Base-by-base conservation (phyloP, 495 filamentous ascomycete genomes). In the Hamigera avellanea region DNA sequence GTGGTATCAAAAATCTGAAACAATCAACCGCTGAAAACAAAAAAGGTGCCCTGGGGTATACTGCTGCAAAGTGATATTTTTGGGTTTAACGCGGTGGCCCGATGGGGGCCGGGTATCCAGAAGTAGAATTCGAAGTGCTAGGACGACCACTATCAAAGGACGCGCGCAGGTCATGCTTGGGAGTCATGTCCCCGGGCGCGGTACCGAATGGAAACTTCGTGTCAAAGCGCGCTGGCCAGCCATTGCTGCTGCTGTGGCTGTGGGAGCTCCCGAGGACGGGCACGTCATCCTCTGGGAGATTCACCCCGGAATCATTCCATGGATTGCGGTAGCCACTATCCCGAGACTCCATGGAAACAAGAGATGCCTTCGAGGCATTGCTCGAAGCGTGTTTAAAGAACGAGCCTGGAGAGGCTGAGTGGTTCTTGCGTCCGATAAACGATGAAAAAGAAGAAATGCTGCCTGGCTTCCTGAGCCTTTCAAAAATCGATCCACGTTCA, bases 281-380 rank as follows among this genome's bases (percentile, higher is more conserved):
- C 48, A 67, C 56, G 39, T 88, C 84, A 33, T 93, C 86, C 50
- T 94, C 86, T 41, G 83, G 67, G 45, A 95, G 80, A 53, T 93
- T 93, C 52, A 95, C 82, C 40, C 86, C 88, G 45, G 82, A 88
- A 61, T 95, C 88, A 54, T 94, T 93, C 88, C 88, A 95, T 44
- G 86, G 87, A 59, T 94, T 93, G 52, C 87, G 83, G 57, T 93
- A 91, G 51, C 85, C 83, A 58, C 83, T 91, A 52, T 85, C 79
- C 25, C 83, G 83, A 15, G 86, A 93, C 52, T 95, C 88, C 64
- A 94, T 85, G 40, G 84, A 91, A 42, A 88, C 82, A 34, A 95
- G 75, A 16, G 88, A 95, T 27, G 87, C 86, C 61, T 91, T 93
- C 36, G 87, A 94, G 33, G 88, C 87, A 52, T 95, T 95, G 69